phyloP scores from a whole-genome alignment of 345 rosid genomes.

The Camelina hispida region DNA sequence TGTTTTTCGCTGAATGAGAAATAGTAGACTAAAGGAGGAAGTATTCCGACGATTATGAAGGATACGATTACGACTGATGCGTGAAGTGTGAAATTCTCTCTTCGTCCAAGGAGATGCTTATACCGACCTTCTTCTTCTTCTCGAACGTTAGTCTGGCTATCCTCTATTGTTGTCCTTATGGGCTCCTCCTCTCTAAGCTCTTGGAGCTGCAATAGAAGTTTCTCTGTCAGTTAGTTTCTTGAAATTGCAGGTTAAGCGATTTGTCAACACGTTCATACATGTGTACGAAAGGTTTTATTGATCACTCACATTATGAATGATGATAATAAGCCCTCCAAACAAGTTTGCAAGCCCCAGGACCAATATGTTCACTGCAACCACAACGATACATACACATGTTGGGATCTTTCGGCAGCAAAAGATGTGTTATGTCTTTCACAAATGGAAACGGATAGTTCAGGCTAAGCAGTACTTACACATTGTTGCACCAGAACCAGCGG shows the following conservation, averaged over 20 bases:
- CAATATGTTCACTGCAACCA: conserved; percentile 74
- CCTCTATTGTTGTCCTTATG: conserved; percentile 42
- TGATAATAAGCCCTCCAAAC: conserved; percentile 71
- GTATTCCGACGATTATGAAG: conserved; percentile 57
- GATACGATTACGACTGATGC: conserved; percentile 59
- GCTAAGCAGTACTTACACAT: conserved; percentile 57
- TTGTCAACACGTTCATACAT: conserved; percentile 19
- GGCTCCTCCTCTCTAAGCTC: conserved; percentile 64
- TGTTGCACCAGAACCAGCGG: conserved; percentile 77
- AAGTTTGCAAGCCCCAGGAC: conserved; percentile 85
- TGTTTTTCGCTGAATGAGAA: conserved; percentile 60
- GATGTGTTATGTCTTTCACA: not conserved
- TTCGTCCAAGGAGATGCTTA: conserved; percentile 59
- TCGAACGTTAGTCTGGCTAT: conserved; percentile 16
- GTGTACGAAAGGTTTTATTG: not conserved
- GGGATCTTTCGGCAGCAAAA: not conserved
- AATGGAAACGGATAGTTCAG: not conserved
- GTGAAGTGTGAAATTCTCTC: conserved; percentile 59
- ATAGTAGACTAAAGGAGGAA: conserved; percentile 67
- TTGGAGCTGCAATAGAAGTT: conserved; percentile 37
- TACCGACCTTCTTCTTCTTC: conserved; percentile 62
- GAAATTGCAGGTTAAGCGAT: not conserved
- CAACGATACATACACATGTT: not conserved
- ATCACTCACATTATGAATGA: conserved; percentile 67
- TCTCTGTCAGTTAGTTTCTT: conserved; percentile 22